These are phyloP conservation scores for Sclerotinia subarctica DNA, from an alignment of 2,329 filamentous ascomycete genomes.

Conservation along the genomic window DNA sequence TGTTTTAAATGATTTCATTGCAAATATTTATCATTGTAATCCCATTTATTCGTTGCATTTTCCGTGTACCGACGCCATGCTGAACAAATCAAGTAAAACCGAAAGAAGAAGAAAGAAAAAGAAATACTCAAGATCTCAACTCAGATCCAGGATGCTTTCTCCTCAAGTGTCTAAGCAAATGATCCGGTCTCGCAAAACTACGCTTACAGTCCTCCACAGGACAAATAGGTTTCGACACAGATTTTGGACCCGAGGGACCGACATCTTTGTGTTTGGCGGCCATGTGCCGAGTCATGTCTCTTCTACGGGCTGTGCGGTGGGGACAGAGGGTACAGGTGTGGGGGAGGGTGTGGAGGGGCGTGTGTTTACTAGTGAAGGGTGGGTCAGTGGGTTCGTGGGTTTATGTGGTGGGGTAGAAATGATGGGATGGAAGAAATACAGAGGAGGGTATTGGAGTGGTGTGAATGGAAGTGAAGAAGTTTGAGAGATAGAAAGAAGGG, in stretches of 20 bases:
- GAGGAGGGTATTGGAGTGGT: background rate
- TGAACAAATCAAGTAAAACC: background rate
- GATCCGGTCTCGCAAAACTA: constrained; percentile 9
- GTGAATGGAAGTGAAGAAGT: background rate
- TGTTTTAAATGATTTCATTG: background rate
- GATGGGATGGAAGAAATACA: too few species aligned
- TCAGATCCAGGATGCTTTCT: background rate
- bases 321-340: constrained; percentile 4
- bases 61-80: background rate
- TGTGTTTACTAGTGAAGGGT: background rate
- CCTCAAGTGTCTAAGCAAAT: constrained; percentile 13
- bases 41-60: too few species aligned
- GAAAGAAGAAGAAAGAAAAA: background rate
- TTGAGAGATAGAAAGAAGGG: background rate
- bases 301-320: constrained; percentile 11
- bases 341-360: background rate
- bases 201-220: background rate
- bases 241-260: background rate
- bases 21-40: too few species aligned
- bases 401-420: too few species aligned
- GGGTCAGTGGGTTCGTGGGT: background rate
- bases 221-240: background rate
- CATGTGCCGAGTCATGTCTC: constrained; percentile 13
- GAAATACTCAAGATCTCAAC: constrained; percentile 1
- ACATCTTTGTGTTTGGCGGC: constrained; percentile 7